Conservation (phyloP, 495 filamentous ascomycete genomes). For the Cairneyella variabilis region DNA sequence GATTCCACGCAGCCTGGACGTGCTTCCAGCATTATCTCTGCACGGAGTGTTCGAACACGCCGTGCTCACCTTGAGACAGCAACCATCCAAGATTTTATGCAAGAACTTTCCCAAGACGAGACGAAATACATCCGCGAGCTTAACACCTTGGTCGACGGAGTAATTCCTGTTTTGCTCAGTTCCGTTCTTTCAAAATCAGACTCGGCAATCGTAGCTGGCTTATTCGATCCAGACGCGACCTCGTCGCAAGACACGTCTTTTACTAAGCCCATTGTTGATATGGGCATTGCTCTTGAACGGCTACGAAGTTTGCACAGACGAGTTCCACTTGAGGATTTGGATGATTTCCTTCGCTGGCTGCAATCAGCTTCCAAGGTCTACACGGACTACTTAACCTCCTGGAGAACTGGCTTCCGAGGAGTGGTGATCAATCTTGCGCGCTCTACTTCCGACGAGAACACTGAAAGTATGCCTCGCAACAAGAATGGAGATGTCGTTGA, state of each 20-base stretch:
- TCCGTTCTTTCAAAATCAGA: conserved; percentile 77
- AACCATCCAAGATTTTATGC: conserved; percentile 69
- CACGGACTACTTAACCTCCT: conserved; percentile 80
- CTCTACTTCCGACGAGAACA: conserved; percentile 35
- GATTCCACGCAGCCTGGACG: conserved; percentile 48
- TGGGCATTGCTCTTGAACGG: conserved; percentile 87
- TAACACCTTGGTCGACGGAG: conserved; percentile 89
- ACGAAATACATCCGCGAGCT: conserved; percentile 88
- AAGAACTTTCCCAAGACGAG: conserved; percentile 81
- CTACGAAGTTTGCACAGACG: conserved; percentile 74
- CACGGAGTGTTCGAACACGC: conserved; percentile 66
- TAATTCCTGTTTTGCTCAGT: conserved; percentile 86
- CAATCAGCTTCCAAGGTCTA: conserved; percentile 73
- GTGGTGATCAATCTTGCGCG: conserved; percentile 91
- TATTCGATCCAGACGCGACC: conserved; percentile 60
- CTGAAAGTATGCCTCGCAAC: conserved; percentile 61
- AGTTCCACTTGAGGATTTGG: conserved; percentile 66
- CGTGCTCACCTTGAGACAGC: conserved; percentile 61
- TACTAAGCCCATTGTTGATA: conserved; percentile 86
- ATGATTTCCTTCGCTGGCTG: conserved; percentile 75
- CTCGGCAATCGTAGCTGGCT: conserved; percentile 58
- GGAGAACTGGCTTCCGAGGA: conserved; percentile 93
- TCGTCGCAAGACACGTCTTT: conserved; percentile 46
- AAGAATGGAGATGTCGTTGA: conserved; percentile 74
- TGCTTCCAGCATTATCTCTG: conserved; percentile 60